These are phyloP conservation scores for Stachybotrys chartarum DNA, from an alignment of 2,329 filamentous ascomycete genomes.

Conservation along the genomic window DNA sequence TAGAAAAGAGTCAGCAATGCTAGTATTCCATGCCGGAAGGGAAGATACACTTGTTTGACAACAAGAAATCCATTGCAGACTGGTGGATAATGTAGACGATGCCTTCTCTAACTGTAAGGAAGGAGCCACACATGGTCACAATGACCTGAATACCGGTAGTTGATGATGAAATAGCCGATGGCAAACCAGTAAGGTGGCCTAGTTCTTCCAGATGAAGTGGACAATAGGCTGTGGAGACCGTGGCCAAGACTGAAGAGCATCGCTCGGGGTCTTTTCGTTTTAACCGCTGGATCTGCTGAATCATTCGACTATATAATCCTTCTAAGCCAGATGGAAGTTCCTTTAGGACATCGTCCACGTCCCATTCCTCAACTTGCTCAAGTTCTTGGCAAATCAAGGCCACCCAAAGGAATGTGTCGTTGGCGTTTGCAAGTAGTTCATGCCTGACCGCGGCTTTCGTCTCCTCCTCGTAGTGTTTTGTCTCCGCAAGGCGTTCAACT, in stretches of 20 bases:
- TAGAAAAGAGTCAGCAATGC: slow-evolving; percentile 22
- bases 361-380: background rate
- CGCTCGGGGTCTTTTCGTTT: slow-evolving; percentile 14
- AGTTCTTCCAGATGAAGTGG: slow-evolving; percentile 26
- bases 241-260: slow-evolving; percentile 23
- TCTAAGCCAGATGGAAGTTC: too few relatives aligned
- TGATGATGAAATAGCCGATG: slow-evolving; percentile 4
- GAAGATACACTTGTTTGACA: slow-evolving; percentile 16
- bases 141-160: background rate
- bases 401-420: too few relatives aligned
- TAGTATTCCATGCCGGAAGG: slow-evolving; percentile 12
- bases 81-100: too few relatives aligned
- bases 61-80: slow-evolving; percentile 32
- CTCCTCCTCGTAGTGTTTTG: slow-evolving; percentile 2
- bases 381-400: slow-evolving; percentile 9
- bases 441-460: slow-evolving; percentile 1
- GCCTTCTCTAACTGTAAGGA: too few relatives aligned
- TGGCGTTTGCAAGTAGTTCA: slow-evolving; percentile 20
- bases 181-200: slow-evolving; percentile 8
- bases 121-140: too few relatives aligned
- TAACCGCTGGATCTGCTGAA: background rate
- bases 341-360: background rate
- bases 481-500: slow-evolving; percentile 13
- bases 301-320: background rate
- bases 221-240: slow-evolving; percentile 17